These are phyloP conservation scores for Podila clonocystis DNA, from an alignment of 192 early-diverging fungal species.

Conservation along the genomic window DNA sequence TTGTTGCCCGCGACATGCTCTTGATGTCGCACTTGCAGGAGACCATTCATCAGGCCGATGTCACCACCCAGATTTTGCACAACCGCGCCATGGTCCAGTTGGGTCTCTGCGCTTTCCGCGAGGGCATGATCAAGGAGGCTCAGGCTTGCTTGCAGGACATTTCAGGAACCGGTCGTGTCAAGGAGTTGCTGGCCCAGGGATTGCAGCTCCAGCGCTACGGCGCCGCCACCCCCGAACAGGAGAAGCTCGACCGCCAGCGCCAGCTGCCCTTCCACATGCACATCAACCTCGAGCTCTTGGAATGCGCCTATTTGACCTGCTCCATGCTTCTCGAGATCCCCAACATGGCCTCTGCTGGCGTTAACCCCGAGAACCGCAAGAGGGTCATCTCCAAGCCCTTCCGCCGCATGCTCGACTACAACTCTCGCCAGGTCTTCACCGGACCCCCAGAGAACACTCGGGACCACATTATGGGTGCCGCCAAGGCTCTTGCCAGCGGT, in stretches of 20 bases:
- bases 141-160: constrained; percentile 92
- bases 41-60: constrained; percentile 85
- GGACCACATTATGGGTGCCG: constrained; percentile 98
- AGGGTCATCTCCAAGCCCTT: constrained; percentile 92
- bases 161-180: constrained; percentile 81
- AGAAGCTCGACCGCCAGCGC: constrained; percentile 91
- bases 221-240: constrained; percentile 90
- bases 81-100: constrained; percentile 97
- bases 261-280: constrained; percentile 99
- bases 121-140: constrained; percentile 90
- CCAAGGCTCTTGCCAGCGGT: constrained; percentile 89
- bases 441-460: constrained; percentile 98
- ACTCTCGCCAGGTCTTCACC: constrained; percentile 95
- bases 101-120: constrained; percentile 96
- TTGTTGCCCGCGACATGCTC: constrained; percentile 92
- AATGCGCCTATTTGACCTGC: constrained; percentile 95
- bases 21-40: constrained; percentile 99
- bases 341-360: constrained; percentile 84
- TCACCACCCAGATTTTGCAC: constrained; percentile 93
- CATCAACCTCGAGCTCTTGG: constrained; percentile 98
- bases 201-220: constrained; percentile 72
- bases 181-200: constrained; percentile 95
- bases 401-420: constrained; percentile 92
- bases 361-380: constrained; percentile 63
- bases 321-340: constrained; percentile 99